Base-by-base conservation (phyloP, 179 eudicot species). In the Nepenthes alata region DNA sequence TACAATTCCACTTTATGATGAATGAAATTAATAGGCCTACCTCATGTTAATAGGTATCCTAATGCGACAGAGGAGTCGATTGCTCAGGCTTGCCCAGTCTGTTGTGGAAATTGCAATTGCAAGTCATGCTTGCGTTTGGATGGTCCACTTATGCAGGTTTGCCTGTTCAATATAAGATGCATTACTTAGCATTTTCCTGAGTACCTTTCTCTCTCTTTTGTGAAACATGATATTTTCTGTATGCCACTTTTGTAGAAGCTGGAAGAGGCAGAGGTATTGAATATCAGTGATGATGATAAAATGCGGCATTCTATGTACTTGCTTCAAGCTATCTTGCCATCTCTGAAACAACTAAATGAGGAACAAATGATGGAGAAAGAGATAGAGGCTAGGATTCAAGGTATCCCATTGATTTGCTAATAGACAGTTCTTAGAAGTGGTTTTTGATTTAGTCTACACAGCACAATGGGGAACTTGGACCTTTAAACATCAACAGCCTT, bases 101-200 rank as follows among this genome's bases (percentile, higher is more conserved):
- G 87, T 63, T 60, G 65, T 59, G 62, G 62, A 6, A 77, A 77
- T 44, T 80, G 87, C 73, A 83, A 83, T 61, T 83, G 87, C 80
- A 80, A 73, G 58, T 7, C 70, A 9, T 88, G 96, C 78, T 70
- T 88, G 74, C 75, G 80, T 11, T 54, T 78, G 73, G 80, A 80
- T 37, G 66, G 58, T 11, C 65, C 75, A 4, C 6, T 53, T 38
- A 56, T 2, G n/a, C 4, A 25, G 37, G 55, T 52, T n/a, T n/a
- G 16, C 16, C 15, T 52, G 5, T 52, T 52, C 3, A 52, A 41
- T 41, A 7, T 41, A 4, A 4, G 5, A 41, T 41, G 45, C 45
- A 4, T 41, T 41, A 41, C 45, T 4, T 15, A 61, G 1, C 80
- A 84, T 70, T 65, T 82, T 68, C 78, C 74, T 13, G 12, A 72